These are phyloP conservation scores for Nemophila menziesii DNA, from an alignment of 257 asterid genomes.

Conservation along the genomic window DNA sequence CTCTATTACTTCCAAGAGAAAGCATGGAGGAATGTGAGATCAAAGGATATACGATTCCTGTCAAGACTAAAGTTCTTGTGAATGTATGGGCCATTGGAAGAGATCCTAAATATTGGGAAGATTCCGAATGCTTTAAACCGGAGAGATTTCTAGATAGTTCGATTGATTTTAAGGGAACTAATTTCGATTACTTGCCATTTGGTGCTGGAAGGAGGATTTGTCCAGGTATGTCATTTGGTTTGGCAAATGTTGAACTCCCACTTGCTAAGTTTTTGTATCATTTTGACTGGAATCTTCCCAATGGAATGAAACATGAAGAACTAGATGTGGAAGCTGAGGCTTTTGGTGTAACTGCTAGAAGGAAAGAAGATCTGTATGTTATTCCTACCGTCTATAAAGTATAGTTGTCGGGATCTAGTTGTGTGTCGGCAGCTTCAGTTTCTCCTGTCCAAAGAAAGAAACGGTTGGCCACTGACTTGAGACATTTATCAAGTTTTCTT, in stretches of 20 bases:
- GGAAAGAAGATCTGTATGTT: conserved; percentile 6
- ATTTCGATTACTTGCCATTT: conserved; percentile 6
- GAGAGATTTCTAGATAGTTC: conserved; percentile 8
- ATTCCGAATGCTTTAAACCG: conserved; percentile 7
- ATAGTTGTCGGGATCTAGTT: too few relatives aligned
- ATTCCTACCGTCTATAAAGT: conserved; percentile 6
- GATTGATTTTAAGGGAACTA: conserved; percentile 6
- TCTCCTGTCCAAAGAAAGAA: too few relatives aligned
- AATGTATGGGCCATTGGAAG: conserved; percentile 5
- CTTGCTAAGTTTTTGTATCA: conserved; percentile 12
- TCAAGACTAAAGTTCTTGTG: conserved; percentile 7
- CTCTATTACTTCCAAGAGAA: conserved; percentile 15
- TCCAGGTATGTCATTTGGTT: conserved; percentile 6
- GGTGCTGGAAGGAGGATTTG: conserved; percentile 18
- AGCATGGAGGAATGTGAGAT: conserved; percentile 5
- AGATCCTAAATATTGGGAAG: conserved; percentile 4
- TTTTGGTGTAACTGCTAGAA: conserved; percentile 1
- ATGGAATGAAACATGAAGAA: conserved; percentile 3
- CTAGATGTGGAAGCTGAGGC: conserved; percentile 10
- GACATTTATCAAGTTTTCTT: too few relatives aligned
- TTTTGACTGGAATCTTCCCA: conserved; percentile 11
- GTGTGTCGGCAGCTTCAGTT: too few relatives aligned
- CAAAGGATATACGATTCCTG: conserved; percentile 12
- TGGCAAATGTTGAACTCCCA: conserved; percentile 4
- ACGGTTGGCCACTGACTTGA: too few relatives aligned